Conservation (phyloP, 495 filamentous ascomycete species). For the Aspergillus leporis region DNA sequence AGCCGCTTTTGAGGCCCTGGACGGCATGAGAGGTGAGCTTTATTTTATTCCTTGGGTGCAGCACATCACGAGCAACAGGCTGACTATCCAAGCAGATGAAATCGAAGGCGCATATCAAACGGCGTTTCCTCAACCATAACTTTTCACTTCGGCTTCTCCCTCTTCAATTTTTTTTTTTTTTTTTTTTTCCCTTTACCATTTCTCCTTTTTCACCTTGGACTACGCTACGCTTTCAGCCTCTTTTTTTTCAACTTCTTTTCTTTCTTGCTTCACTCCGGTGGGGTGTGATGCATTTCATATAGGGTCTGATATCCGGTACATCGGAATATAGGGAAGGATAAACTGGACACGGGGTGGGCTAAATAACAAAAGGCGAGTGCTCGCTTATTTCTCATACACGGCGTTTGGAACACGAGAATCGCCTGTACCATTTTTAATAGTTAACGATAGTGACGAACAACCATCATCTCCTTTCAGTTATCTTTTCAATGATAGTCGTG, state of each 20-base stretch:
- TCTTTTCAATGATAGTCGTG: not conserved
- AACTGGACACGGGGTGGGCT: not conserved
- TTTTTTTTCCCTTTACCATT: not conserved
- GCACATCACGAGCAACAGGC: constrained; percentile 1
- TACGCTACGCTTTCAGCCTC: too few relatives aligned
- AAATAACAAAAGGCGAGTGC: constrained; percentile 2
- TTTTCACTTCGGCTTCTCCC: constrained; percentile 1
- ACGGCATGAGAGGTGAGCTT: constrained; percentile 60
- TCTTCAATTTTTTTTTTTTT: not conserved
- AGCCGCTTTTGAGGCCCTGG: constrained; percentile 59
- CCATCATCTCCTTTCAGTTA: not conserved
- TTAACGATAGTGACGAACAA: not conserved
- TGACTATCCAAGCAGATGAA: constrained; percentile 34
- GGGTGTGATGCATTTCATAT: constrained; percentile 4
- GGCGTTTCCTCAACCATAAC: constrained; percentile 34
- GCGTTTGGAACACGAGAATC: not conserved
- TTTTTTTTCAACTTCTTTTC: constrained; percentile 3
- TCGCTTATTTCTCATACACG: not conserved
- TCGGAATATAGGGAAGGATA: constrained; percentile 6
- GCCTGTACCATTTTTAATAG: constrained; percentile 1
- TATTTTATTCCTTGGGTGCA: not conserved
- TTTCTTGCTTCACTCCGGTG: not conserved
- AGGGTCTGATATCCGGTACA: constrained; percentile 1
- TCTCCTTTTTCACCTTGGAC: constrained; percentile 5
- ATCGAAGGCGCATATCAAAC: constrained; percentile 49